Percentiles rank a stretch among this genome's conserved stretches.
phyloP scores from a whole-genome alignment of 352 stramenopile genomes.

The Phytophthora fragariae region DNA sequence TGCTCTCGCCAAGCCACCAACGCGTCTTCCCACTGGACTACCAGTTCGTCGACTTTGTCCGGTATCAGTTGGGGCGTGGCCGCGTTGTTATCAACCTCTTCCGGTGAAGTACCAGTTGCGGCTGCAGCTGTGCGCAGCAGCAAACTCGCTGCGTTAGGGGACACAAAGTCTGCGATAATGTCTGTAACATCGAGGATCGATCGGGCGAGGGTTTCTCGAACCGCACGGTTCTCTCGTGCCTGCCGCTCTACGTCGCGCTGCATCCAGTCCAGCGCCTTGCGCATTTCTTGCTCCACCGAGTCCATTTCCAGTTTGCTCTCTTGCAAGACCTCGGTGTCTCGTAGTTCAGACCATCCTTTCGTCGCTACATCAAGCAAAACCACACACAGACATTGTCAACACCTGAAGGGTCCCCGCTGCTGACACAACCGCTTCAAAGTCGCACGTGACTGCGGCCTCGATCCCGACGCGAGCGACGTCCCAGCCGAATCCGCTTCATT shows the following conservation, averaged over 20 bases:
- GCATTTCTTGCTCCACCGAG: slow-evolving; percentile 32
- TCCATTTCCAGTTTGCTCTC: background rate
- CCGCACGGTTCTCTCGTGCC: slow-evolving; percentile 39
- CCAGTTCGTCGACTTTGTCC: slow-evolving; percentile 34
- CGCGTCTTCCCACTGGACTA: slow-evolving; percentile 40
- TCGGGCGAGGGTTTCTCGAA: slow-evolving; percentile 33
- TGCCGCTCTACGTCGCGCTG: slow-evolving; percentile 51
- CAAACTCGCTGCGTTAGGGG: slow-evolving; percentile 11
- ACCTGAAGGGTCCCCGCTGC: background rate
- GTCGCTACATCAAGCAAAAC: slow-evolving; percentile 7
- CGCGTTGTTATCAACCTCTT: slow-evolving; percentile 33
- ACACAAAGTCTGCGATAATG: slow-evolving; percentile 34
- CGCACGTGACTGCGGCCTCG: slow-evolving; percentile 31
- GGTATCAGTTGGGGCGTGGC: slow-evolving; percentile 13
- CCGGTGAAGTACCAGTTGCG: slow-evolving; percentile 24
- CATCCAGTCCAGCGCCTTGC: slow-evolving; percentile 52
- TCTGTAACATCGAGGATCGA: slow-evolving; percentile 43
- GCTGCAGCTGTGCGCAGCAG: slow-evolving; percentile 20
- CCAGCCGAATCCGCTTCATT: slow-evolving; percentile 13
- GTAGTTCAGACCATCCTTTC: background rate
- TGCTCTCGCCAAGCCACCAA: slow-evolving; percentile 47
- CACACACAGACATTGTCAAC: slow-evolving; percentile 5
- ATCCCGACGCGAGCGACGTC: slow-evolving; percentile 26
- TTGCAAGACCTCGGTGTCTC: background rate
- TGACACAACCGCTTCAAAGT: background rate